phyloP scores from a whole-genome alignment of 2,329 filamentous ascomycete species.

The Fusarium xylarioides region DNA sequence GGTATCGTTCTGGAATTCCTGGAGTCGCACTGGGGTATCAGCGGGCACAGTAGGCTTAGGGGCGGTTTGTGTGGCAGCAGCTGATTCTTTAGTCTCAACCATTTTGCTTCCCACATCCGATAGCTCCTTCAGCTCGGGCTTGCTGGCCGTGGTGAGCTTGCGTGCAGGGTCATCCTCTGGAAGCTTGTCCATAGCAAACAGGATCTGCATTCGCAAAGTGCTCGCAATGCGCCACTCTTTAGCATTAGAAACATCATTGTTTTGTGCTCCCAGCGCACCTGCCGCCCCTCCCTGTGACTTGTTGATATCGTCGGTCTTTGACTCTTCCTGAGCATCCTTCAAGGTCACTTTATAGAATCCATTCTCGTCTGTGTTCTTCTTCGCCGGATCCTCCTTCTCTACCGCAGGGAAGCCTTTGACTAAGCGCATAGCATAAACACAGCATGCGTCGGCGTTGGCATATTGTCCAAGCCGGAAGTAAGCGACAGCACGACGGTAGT shows the following conservation, averaged over 20 bases:
- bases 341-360: constrained; percentile 59
- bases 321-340: constrained; percentile 43
- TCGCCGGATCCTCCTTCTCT: constrained; percentile 46
- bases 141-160: constrained; percentile 52
- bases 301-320: constrained; percentile 46
- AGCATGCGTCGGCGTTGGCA: constrained; percentile 78
- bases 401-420: constrained; percentile 46
- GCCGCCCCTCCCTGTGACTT: constrained; percentile 12
- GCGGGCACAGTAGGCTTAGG: constrained; percentile 31
- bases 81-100: background rate
- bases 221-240: constrained; percentile 53
- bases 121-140: constrained; percentile 47
- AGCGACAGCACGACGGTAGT: constrained; percentile 80
- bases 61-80: background rate
- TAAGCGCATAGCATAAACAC: constrained; percentile 63
- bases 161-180: constrained; percentile 56
- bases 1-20: constrained; percentile 50
- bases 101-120: constrained; percentile 21
- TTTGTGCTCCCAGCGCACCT: background rate
- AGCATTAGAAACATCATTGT: constrained; percentile 8
- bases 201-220: constrained; percentile 58
- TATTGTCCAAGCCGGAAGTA: constrained; percentile 75
- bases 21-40: constrained; percentile 42
- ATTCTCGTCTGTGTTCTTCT: constrained; percentile 50
- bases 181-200: constrained; percentile 56